Evolutionary conservation across 768 basidiomycete species (phyloP).

Genomic region (Dentipellis sp.): DNA sequence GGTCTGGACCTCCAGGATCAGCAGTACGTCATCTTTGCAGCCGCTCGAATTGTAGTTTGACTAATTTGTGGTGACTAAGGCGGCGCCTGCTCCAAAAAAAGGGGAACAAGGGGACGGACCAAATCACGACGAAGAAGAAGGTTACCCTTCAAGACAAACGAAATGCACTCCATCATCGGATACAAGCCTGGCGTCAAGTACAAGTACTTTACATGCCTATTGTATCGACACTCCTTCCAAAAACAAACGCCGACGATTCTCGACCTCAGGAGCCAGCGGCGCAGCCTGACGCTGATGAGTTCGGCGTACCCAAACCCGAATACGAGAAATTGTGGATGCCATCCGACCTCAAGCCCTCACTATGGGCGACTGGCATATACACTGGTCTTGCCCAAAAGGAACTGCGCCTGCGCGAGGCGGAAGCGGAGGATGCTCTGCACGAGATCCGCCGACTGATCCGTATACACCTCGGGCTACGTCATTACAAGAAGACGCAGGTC

Average conservation of each 20-base stretch:
- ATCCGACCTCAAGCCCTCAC: not conserved
- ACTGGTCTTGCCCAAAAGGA: not conserved
- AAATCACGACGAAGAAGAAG: not conserved
- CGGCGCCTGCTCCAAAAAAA: not conserved
- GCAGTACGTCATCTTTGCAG: not conserved
- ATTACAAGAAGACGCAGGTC: not conserved
- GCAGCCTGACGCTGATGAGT: not conserved
- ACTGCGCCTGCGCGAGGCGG: conserved; percentile 1
- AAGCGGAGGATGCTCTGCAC: conserved; percentile 4
- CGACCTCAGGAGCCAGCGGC: no score
- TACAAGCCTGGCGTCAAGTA: conserved; percentile 1
- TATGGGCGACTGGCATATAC: not conserved
- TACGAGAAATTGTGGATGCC: conserved; percentile 1
- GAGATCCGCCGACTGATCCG: conserved; percentile 3
- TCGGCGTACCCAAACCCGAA: not conserved
- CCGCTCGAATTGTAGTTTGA: not conserved
- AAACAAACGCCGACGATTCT: not conserved
- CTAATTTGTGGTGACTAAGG: not conserved
- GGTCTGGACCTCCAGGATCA: not conserved
- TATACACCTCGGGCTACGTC: not conserved
- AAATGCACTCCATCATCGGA: not conserved
- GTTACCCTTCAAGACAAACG: conserved; percentile 2
- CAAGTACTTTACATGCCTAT: conserved; percentile 7
- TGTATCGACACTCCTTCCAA: not conserved
- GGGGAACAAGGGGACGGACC: not conserved